Evolutionary conservation across 805 yeast genomes (phyloP).

Genomic region (Hermanozyma aechmeae): DNA sequence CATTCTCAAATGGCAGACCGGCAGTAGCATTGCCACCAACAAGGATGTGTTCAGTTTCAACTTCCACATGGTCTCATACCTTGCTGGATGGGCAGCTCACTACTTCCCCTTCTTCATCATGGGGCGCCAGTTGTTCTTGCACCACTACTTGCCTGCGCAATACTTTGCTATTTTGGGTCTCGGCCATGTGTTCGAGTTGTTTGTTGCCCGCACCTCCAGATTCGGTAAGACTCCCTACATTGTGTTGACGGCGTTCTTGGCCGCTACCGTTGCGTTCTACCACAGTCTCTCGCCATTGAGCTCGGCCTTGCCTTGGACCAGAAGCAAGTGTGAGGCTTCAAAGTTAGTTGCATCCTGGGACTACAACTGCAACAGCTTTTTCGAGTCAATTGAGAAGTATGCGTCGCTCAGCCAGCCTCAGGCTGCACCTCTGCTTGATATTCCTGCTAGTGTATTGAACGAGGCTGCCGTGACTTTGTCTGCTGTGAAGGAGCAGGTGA

Average conservation of each 20-base stretch:
- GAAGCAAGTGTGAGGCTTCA: slow-evolving; percentile 50
- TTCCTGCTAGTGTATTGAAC: too few relatives aligned
- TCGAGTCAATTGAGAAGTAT: slow-evolving; percentile 19
- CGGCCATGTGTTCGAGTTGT: slow-evolving; percentile 55
- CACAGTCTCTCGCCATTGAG: slow-evolving; percentile 59
- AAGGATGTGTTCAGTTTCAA: slow-evolving; percentile 57
- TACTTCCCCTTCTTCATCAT: slow-evolving; percentile 71
- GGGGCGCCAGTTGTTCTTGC: slow-evolving; percentile 90
- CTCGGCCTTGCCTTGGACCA: slow-evolving; percentile 78
- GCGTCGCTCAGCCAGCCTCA: neutral
- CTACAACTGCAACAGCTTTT: slow-evolving; percentile 65
- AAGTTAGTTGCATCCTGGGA: slow-evolving; percentile 72
- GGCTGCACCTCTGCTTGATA: too few relatives aligned
- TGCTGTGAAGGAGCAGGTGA: too few relatives aligned
- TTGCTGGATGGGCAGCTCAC: slow-evolving; percentile 66
- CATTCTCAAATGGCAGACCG: slow-evolving; percentile 55
- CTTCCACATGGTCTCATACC: slow-evolving; percentile 49
- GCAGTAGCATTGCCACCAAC: slow-evolving; percentile 31
- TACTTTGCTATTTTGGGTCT: slow-evolving; percentile 78
- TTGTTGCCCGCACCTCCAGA: slow-evolving; percentile 25
- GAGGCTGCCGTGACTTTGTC: too few relatives aligned
- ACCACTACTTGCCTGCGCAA: slow-evolving; percentile 87
- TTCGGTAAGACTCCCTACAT: slow-evolving; percentile 35
- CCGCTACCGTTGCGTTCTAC: slow-evolving; percentile 46
- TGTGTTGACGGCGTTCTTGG: slow-evolving; percentile 31